Percentiles rank a stretch among this genome's conserved stretches.
Evolutionary conservation across 805 yeast genomes (phyloP).

Genomic region (Pichia manshurica): DNA sequence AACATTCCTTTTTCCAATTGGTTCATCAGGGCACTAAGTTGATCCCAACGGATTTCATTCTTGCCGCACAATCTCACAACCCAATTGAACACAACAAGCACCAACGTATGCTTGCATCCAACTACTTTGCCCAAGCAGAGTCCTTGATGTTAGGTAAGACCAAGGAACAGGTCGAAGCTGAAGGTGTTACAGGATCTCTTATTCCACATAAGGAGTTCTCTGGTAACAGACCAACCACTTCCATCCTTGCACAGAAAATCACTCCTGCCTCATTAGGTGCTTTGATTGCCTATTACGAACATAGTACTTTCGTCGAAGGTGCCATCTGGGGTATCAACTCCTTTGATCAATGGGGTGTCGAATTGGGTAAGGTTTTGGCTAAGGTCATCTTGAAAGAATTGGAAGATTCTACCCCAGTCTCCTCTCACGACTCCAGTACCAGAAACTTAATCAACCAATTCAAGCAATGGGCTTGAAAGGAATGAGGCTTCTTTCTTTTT

Average conservation of each 20-base stretch:
- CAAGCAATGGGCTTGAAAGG: slow-evolving; percentile 74
- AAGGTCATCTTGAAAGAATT: slow-evolving; percentile 91
- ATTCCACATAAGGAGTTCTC: slow-evolving; percentile 95
- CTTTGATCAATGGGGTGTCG: slow-evolving; percentile 99
- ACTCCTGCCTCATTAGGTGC: slow-evolving; percentile 97
- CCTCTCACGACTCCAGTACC: slow-evolving; percentile 84
- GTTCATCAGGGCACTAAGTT: slow-evolving; percentile 98
- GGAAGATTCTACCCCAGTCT: slow-evolving; percentile 50
- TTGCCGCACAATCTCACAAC: slow-evolving; percentile 97
- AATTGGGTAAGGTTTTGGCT: slow-evolving; percentile 96
- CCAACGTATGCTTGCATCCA: slow-evolving; percentile 98
- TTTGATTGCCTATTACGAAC: slow-evolving; percentile 96
- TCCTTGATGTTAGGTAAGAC: slow-evolving; percentile 96
- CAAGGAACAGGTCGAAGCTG: slow-evolving; percentile 73
- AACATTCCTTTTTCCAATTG: slow-evolving; percentile 98
- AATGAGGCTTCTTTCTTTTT: neutral
- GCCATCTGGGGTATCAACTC: slow-evolving; percentile 99
- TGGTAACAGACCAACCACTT: slow-evolving; percentile 99
- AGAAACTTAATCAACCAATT: slow-evolving; percentile 91
- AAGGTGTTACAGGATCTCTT: slow-evolving; percentile 75
- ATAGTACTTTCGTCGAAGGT: slow-evolving; percentile 95
- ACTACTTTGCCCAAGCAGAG: slow-evolving; percentile 97
- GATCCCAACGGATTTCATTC: slow-evolving; percentile 93
- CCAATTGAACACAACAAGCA: slow-evolving; percentile 92
- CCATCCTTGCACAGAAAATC: slow-evolving; percentile 89